phyloP scores from a whole-genome alignment of 1,139 yeast species.

The Candida sanyaensis region DNA sequence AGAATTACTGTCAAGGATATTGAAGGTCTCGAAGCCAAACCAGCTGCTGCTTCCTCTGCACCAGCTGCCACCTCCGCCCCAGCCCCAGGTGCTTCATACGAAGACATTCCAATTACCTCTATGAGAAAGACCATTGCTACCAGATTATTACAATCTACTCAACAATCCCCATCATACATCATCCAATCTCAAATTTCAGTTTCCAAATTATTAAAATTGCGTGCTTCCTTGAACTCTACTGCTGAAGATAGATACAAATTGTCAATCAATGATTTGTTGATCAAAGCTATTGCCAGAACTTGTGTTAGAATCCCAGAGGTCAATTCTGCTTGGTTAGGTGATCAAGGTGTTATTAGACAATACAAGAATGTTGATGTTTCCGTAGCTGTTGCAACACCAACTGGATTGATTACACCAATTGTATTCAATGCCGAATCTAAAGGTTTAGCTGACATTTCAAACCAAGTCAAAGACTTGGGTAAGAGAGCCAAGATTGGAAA shows the following conservation, averaged over 20 bases:
- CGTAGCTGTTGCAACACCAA: conserved; percentile 98
- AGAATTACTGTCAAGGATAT: conserved; percentile 91
- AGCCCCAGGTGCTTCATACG: conserved; percentile 54
- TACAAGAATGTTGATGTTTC: conserved; percentile 92
- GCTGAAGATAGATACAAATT: conserved; percentile 88
- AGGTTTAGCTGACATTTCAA: conserved; percentile 82
- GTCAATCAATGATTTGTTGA: conserved; percentile 90
- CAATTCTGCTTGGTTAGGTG: conserved; percentile 91
- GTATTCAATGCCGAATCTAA: conserved; percentile 83
- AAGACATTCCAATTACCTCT: conserved; percentile 81
- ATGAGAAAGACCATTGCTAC: conserved; percentile 95
- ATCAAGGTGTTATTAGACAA: conserved; percentile 88
- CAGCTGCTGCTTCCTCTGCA: conserved; percentile 41
- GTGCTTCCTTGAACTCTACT: conserved; percentile 83
- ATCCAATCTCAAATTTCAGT: conserved; percentile 87
- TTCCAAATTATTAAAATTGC: conserved; percentile 84
- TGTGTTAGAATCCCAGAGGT: conserved; percentile 89
- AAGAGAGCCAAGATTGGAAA: conserved; percentile 95
- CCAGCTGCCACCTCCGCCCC: conserved; percentile 42
- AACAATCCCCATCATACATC: conserved; percentile 86
- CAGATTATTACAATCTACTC: conserved; percentile 85
- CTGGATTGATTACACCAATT: conserved; percentile 96
- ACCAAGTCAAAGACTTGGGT: conserved; percentile 87
- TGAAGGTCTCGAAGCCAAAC: conserved; percentile 56
- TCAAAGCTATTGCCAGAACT: conserved; percentile 93